phyloP scores from a whole-genome alignment of 306 rosid species.

The Glycine tomentella region DNA sequence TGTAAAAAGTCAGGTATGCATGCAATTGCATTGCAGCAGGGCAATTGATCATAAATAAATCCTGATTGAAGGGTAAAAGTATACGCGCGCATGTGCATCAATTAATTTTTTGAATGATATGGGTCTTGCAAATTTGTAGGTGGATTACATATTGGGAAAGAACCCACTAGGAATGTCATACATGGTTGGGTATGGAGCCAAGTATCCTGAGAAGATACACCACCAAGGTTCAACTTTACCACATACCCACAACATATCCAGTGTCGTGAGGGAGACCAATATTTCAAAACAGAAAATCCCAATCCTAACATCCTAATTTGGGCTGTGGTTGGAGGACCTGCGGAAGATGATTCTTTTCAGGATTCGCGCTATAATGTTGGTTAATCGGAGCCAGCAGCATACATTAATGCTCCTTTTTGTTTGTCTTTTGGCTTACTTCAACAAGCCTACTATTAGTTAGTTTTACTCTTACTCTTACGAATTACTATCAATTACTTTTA shows the following conservation, averaged over 20 bases:
- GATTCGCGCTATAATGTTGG: slow-evolving; percentile 53
- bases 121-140: not conserved
- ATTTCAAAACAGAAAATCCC: slow-evolving; percentile 6
- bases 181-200: slow-evolving; percentile 63
- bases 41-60: too few species aligned
- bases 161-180: slow-evolving; percentile 70
- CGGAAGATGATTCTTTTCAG: slow-evolving; percentile 45
- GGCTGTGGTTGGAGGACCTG: slow-evolving; percentile 71
- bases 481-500: not conserved
- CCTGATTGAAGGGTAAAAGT: too few species aligned
- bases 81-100: too few species aligned
- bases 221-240: slow-evolving; percentile 62
- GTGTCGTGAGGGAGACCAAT: slow-evolving; percentile 50
- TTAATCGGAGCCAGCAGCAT: slow-evolving; percentile 64
- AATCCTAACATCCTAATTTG: slow-evolving; percentile 53
- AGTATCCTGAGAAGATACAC: slow-evolving; percentile 57
- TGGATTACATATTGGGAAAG: slow-evolving; percentile 55
- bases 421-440: slow-evolving; percentile 66
- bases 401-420: slow-evolving; percentile 68
- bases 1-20: slow-evolving; percentile 48
- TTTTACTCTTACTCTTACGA: not conserved
- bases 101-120: too few species aligned
- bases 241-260: slow-evolving; percentile 39
- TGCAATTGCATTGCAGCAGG: too few species aligned
- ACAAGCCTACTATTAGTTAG: not conserved